Base-by-base conservation (phyloP, 805 yeast species). In the Suhomyces xylopsoci region DNA sequence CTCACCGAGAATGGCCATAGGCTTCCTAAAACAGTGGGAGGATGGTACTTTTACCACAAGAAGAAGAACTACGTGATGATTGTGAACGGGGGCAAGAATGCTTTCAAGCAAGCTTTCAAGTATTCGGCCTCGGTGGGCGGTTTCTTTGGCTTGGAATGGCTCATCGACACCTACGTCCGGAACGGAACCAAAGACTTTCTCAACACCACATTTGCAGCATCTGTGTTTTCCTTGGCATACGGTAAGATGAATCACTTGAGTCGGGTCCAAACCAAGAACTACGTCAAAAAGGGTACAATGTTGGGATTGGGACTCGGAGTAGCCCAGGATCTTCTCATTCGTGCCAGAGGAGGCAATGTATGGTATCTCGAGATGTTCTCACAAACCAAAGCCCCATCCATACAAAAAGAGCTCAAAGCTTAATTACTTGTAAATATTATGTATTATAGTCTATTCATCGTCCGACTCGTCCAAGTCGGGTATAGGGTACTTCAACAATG, bases 21-120 rank as follows among this genome's bases (percentile, higher is more conserved):
- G 49, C 70, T 90, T 52, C 97, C 97, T 7, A 76, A 68, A 20
- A 82, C 86, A 0, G 85, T 82, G 50, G 91, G 90, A 19, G 94
- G 93, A 0, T 90, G 96, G 97, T 90, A 87, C 63, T 87, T 85
- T 64, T 90, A 90, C 68, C 94, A 90, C 68, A 89, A 87, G 68
- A 78, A 90, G 56, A 90, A 88, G 71, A 87, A 88, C 67, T 87
- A 88, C 66, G 87, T 86, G 28, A 82, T 89, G 68, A 67, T 87
- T 34, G 74, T 80, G 52, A 73, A 74, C 25, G 89, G 88, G 0
- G 68, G 82, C 56, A 71, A 70, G 17, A 50, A 58, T 7, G 91
- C 86, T 0, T 58, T 78, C n/a, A 65, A 61, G 36, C 71, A 72
- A 8, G 79, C 69, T 0, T 42, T 59, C 36, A 50, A 56, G 59